Conservation (phyloP, 2,329 filamentous ascomycete species). For the Epichloe amarillans region DNA sequence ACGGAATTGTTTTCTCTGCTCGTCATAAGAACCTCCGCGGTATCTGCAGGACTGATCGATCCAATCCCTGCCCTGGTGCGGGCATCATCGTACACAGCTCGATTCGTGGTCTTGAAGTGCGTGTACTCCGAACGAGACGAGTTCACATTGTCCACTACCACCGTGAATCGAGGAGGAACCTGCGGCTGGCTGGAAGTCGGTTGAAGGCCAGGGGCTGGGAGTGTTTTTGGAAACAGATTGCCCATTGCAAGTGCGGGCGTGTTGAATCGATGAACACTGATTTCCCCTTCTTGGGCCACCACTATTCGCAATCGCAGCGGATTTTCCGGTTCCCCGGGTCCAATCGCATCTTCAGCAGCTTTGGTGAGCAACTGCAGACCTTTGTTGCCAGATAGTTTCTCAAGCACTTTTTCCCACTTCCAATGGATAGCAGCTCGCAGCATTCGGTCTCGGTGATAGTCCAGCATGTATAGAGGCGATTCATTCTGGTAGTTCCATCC, state of each 20-base stretch:
- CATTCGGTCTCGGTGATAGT: slow-evolving; percentile 66
- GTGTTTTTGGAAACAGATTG: slow-evolving; percentile 42
- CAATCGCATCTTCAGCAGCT: slow-evolving; percentile 23
- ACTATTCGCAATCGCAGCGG: slow-evolving; percentile 42
- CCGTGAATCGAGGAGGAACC: slow-evolving; percentile 22
- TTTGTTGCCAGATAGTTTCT: slow-evolving; percentile 28
- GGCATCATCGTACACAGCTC: slow-evolving; percentile 58
- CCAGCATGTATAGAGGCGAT: slow-evolving; percentile 66
- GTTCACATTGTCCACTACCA: slow-evolving; percentile 30
- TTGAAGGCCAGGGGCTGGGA: slow-evolving; percentile 31
- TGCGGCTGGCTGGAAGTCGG: slow-evolving; percentile 12
- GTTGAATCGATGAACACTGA: slow-evolving; percentile 28
- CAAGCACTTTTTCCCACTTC: slow-evolving; percentile 35
- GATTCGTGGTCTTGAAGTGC: slow-evolving; percentile 71
- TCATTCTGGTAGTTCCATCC: slow-evolving; percentile 39
- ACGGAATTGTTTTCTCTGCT: slow-evolving; percentile 47
- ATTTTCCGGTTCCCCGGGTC: slow-evolving; percentile 13
- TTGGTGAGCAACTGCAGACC: slow-evolving; percentile 30
- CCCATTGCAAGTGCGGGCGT: slow-evolving; percentile 27
- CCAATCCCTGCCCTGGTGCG: slow-evolving; percentile 46
- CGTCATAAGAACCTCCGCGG: slow-evolving; percentile 63
- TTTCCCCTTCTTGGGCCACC: slow-evolving; percentile 33
- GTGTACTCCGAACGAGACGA: slow-evolving; percentile 51
- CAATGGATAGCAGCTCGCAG: slow-evolving; percentile 48
- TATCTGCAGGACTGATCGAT: slow-evolving; percentile 34